Conservation (phyloP, 345 rosid species). For the Cardamine chenopodiifolia region DNA sequence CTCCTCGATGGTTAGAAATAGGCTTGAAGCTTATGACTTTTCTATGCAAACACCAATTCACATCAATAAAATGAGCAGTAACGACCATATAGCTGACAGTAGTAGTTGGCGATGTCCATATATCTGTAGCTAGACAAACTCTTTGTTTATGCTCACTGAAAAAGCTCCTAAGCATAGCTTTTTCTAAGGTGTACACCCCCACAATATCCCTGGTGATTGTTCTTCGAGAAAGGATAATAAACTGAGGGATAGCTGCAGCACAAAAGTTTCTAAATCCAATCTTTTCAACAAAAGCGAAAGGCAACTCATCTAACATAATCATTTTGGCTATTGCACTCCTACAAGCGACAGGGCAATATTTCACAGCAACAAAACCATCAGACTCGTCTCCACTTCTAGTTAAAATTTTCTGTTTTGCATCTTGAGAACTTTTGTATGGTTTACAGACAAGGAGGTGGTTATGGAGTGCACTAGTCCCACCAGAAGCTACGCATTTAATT, state of each 20-base stretch:
- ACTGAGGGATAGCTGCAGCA: background rate
- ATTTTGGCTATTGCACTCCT: background rate
- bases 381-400: background rate
- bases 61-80: no score
- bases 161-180: background rate
- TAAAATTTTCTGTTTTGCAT: background rate
- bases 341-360: background rate
- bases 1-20: background rate
- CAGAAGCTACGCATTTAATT: no score
- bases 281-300: slow-evolving; percentile 5
- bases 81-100: no score
- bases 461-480: no score
- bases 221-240: background rate
- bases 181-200: background rate
- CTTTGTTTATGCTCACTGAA: no score
- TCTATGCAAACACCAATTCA: slow-evolving; percentile 3
- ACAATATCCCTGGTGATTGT: background rate
- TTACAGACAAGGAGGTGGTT: no score
- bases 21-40: background rate
- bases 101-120: no score
- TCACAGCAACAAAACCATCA: background rate
- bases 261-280: background rate
- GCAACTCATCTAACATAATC: slow-evolving; percentile 7
- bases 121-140: no score
- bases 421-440: background rate